Evolutionary conservation across 805 yeast species (phyloP).

Genomic region (Myxozyma sirexii): DNA sequence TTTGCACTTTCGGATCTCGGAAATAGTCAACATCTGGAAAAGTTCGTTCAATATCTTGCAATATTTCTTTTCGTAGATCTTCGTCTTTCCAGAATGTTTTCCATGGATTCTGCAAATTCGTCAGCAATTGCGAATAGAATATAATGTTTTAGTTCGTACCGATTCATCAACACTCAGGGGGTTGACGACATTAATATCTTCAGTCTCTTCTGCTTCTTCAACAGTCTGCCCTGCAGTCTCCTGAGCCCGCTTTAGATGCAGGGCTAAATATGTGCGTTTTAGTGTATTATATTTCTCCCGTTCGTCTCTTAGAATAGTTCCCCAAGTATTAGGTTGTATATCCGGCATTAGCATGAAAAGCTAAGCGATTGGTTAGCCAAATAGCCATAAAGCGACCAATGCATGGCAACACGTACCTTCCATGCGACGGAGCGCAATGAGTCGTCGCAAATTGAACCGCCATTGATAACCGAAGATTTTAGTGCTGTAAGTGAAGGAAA

Average conservation of each 20-base stretch:
- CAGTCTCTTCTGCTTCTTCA: slow-evolving; percentile 8
- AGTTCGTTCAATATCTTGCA: slow-evolving; percentile 43
- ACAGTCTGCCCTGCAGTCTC: slow-evolving; percentile 5
- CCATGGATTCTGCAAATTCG: slow-evolving; percentile 29
- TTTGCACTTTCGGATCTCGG: slow-evolving; percentile 36
- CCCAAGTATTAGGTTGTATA: slow-evolving; percentile 33
- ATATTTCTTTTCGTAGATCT: slow-evolving; percentile 35
- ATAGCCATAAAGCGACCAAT: not conserved
- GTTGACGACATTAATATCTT: slow-evolving; percentile 28
- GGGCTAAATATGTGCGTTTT: slow-evolving; percentile 15
- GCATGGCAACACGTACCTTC: slow-evolving; percentile 19
- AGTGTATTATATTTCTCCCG: slow-evolving; percentile 24
- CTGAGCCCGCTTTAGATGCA: slow-evolving; percentile 17
- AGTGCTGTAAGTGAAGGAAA: slow-evolving; percentile 23
- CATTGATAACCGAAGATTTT: slow-evolving; percentile 25
- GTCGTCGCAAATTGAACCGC: slow-evolving; percentile 22
- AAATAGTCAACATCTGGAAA: slow-evolving; percentile 43
- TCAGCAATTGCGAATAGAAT: not conserved
- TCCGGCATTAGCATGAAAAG: slow-evolving; percentile 31
- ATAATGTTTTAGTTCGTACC: slow-evolving; percentile 9
- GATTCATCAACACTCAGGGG: slow-evolving; percentile 33
- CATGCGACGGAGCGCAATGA: slow-evolving; percentile 29
- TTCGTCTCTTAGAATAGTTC: slow-evolving; percentile 9
- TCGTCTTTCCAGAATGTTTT: slow-evolving; percentile 31
- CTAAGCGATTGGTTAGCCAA: not conserved